Percentiles rank a stretch among this genome's conserved stretches.
phyloP scores from a whole-genome alignment of 2,329 filamentous ascomycete genomes.

The Monosporascus cannonballus region DNA sequence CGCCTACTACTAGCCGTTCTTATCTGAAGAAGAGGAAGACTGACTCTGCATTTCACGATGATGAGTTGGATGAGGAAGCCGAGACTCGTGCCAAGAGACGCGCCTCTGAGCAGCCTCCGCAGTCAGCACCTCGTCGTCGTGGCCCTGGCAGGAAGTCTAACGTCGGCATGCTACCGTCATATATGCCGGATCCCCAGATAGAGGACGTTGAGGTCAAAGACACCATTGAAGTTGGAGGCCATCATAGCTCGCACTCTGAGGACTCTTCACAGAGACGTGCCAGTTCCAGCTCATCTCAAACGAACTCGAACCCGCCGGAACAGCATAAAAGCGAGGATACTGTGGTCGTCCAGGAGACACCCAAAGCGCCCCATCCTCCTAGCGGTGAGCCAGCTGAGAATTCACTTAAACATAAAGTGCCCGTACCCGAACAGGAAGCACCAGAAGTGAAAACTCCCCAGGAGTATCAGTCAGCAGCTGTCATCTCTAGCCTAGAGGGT shows the following conservation, averaged over 20 bases:
- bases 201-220: constrained; percentile 49
- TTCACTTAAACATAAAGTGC: not conserved
- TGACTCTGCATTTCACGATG: constrained; percentile 16
- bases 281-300: constrained; percentile 20
- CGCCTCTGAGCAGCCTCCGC: constrained; percentile 25
- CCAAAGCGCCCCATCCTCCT: not conserved
- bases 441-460: not conserved
- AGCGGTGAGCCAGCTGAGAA: not conserved
- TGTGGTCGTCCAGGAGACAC: not conserved
- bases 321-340: constrained; percentile 1
- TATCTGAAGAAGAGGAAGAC: constrained; percentile 24
- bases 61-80: constrained; percentile 19
- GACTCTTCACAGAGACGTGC: constrained; percentile 26
- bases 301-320: constrained; percentile 12
- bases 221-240: constrained; percentile 50
- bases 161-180: constrained; percentile 20
- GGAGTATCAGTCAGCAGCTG: not conserved
- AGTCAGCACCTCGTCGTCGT: constrained; percentile 18
- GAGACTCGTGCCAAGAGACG: constrained; percentile 21
- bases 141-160: constrained; percentile 19
- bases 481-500: constrained; percentile 2
- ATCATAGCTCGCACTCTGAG: constrained; percentile 27
- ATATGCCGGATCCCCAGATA: constrained; percentile 17
- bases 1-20: constrained; percentile 17
- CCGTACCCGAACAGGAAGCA: not conserved